phyloP scores from a whole-genome alignment of 2,329 filamentous ascomycete genomes.

The Pseudogymnoascus sp. region DNA sequence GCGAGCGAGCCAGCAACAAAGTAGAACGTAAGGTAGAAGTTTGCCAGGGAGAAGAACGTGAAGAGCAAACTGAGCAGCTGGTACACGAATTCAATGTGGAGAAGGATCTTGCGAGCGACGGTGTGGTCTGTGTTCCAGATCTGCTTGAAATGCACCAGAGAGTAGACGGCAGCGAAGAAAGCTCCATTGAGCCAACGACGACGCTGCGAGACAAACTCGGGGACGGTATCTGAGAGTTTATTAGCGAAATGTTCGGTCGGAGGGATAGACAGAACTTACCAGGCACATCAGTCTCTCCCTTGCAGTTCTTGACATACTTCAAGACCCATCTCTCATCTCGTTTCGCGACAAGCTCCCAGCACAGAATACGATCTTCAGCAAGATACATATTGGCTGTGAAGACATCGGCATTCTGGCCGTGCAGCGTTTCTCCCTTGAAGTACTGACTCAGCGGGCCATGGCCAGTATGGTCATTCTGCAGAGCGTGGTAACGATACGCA shows the following conservation, averaged over 20 bases:
- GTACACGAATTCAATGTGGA: slow-evolving; percentile 93
- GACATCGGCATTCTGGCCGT: slow-evolving; percentile 91
- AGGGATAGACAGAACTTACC: slow-evolving; percentile 49
- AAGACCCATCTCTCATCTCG: slow-evolving; percentile 90
- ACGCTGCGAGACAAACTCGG: slow-evolving; percentile 94
- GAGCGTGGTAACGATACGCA: slow-evolving; percentile 88
- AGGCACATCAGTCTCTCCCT: slow-evolving; percentile 95
- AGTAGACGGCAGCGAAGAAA: slow-evolving; percentile 98
- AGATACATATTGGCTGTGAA: slow-evolving; percentile 97
- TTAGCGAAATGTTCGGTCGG: slow-evolving; percentile 9
- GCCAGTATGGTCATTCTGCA: slow-evolving; percentile 94
- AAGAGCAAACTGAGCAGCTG: slow-evolving; percentile 89
- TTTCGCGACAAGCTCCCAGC: slow-evolving; percentile 94
- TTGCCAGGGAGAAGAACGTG: slow-evolving; percentile 95
- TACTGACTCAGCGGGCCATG: slow-evolving; percentile 95
- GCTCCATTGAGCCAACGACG: slow-evolving; percentile 96
- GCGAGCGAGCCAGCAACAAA: slow-evolving; percentile 89
- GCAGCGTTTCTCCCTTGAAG: slow-evolving; percentile 96
- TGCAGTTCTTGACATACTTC: slow-evolving; percentile 95
- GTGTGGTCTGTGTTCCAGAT: slow-evolving; percentile 92
- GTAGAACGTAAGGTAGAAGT: slow-evolving; percentile 98
- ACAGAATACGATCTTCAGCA: slow-evolving; percentile 81
- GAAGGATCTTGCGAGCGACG: slow-evolving; percentile 74
- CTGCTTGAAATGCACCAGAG: slow-evolving; percentile 87
- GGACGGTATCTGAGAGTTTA: slow-evolving; percentile 62